Evolutionary conservation across 495 filamentous ascomycete genomes (phyloP).

Genomic region (Schizothecium vesticola): DNA sequence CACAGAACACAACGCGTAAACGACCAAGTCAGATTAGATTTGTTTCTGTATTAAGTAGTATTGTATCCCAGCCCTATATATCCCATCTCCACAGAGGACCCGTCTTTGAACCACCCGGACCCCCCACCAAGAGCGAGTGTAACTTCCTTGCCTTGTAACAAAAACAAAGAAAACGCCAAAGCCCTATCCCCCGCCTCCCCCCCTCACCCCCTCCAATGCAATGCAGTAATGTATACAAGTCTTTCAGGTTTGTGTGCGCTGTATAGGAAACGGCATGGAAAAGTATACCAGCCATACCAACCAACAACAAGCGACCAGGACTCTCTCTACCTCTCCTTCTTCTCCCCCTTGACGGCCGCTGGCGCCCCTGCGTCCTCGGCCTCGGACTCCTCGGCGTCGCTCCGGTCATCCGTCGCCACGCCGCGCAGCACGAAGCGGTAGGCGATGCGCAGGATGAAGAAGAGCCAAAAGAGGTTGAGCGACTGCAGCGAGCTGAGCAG

Average conservation of each 20-base stretch:
- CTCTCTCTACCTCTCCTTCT: slow-evolving; percentile 5
- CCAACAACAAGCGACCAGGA: background rate
- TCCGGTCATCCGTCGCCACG: slow-evolving; percentile 48
- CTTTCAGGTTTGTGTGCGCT: background rate
- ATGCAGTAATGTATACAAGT: background rate
- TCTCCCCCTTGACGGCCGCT: slow-evolving; percentile 9
- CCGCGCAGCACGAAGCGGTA: slow-evolving; percentile 48
- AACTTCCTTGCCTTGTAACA: background rate
- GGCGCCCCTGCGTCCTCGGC: slow-evolving; percentile 21
- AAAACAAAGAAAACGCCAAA: background rate
- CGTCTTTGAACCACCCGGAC: background rate
- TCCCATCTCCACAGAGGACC: background rate
- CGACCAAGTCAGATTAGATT: background rate
- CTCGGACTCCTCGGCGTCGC: slow-evolving; percentile 47
- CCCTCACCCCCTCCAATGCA: background rate
- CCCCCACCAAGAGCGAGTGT: background rate
- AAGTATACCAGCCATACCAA: too few species aligned
- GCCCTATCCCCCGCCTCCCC: background rate
- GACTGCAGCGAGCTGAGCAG: slow-evolving; percentile 71
- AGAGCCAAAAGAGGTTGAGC: slow-evolving; percentile 85
- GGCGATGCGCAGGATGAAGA: slow-evolving; percentile 70
- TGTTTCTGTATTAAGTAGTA: background rate
- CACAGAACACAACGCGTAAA: background rate
- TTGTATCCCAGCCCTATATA: background rate
- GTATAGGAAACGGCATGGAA: too few species aligned